A percentile compares a stretch with the other conserved stretches of the same genome.
Conservation (phyloP, 2,329 filamentous ascomycete species). For the Pezicula neosporulosa region DNA sequence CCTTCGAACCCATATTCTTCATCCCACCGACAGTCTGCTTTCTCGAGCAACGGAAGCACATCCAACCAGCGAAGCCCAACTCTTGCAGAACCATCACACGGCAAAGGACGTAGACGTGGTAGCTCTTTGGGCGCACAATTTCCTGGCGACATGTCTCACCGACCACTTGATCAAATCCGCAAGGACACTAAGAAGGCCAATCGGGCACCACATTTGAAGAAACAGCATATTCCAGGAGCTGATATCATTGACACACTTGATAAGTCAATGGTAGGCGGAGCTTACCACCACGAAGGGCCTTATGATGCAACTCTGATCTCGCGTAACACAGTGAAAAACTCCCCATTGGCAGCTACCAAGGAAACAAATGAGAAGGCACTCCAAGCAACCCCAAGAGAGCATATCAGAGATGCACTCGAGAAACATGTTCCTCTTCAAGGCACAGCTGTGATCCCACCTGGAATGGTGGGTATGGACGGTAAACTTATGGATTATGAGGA, state of each 20-base stretch:
- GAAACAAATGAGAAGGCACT: constrained; percentile 73
- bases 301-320: constrained; percentile 79
- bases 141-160: constrained; percentile 60
- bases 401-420: constrained; percentile 68
- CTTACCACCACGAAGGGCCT: constrained; percentile 87
- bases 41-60: constrained; percentile 21
- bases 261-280: constrained; percentile 50
- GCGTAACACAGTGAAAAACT: constrained; percentile 61
- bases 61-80: background rate
- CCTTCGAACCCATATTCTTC: constrained; percentile 38
- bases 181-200: constrained; percentile 63
- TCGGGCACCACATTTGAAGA: constrained; percentile 62
- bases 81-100: constrained; percentile 17
- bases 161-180: constrained; percentile 65
- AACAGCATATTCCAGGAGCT: constrained; percentile 61
- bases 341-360: constrained; percentile 74
- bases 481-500: constrained; percentile 76
- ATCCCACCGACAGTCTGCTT: constrained; percentile 16
- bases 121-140: constrained; percentile 56
- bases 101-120: constrained; percentile 30
- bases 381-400: constrained; percentile 75
- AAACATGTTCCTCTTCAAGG: constrained; percentile 80
- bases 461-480: constrained; percentile 64
- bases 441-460: constrained; percentile 72
- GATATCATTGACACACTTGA: constrained; percentile 84